Base-by-base conservation (phyloP, 2,329 filamentous ascomycete genomes). In the Trichoderma sp. region DNA sequence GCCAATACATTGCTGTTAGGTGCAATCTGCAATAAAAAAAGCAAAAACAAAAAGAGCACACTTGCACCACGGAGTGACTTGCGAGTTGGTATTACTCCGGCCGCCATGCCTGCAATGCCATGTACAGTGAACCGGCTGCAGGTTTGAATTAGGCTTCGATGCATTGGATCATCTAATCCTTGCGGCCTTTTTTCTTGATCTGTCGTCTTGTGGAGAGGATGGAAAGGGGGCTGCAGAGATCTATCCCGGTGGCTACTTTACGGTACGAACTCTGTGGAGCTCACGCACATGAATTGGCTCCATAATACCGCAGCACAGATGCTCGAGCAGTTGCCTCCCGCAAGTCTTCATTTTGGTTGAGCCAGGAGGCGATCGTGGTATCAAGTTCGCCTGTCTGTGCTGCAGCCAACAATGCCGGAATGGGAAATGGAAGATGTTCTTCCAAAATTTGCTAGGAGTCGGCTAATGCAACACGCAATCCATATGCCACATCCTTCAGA, bases 181-280 rank as follows among this genome's bases (percentile, higher is more conserved):
- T 51, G 18, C 9, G 15, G 53, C 11, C 32, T 26, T 67, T 18
- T 32, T 47, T 43, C 32, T 47, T 18, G 26, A 69, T 32, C 66
- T 61, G 51, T 68, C 51, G 39, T 24, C n/a, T 43, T 68, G 53
- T 58, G 34, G 65, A 68, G 65, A 30, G 64, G 1, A 34, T 14
- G 53, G 65, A 68, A 60, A 68, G 65, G 65, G 65, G 65, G 53
- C 32, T 69, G 36, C 66, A 69, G 56, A 69, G 56, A 69, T 69
- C 56, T 51, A 57, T 69, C 51, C 47, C 18, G 11, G 47, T 24
- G n/a, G 47, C 47, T 14, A 53, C 47, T 21, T 14, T 43, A 30
- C 56, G 43, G 56, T 61, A 69, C 36, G 66, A 67, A 58, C 64
- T 15, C 34, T 34, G 66, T 70, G 66, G 66, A 70, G 66, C 51